Percentiles rank a stretch among this genome's conserved stretches.
phyloP scores from a whole-genome alignment of 805 yeast species.

The Candida railenensis region DNA sequence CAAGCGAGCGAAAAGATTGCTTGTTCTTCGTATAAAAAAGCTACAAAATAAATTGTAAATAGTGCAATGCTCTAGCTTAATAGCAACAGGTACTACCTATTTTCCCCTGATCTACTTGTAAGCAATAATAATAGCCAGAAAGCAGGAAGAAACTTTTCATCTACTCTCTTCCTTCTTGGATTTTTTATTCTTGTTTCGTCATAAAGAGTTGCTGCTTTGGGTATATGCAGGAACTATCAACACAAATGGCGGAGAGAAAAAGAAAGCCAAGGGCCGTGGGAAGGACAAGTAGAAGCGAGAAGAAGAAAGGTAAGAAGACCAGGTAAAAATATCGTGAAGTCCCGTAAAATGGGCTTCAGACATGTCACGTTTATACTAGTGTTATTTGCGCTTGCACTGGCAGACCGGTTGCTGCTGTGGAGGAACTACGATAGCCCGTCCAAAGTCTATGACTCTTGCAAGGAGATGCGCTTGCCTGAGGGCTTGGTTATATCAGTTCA shows the following conservation, averaged over 20 bases:
- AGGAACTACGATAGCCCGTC: conserved; percentile 20
- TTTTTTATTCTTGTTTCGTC: not conserved
- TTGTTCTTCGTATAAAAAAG: too few species aligned
- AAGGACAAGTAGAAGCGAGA: not conserved
- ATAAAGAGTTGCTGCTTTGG: not conserved
- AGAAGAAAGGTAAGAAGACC: not conserved
- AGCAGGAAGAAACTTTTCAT: not conserved
- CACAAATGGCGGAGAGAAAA: not conserved
- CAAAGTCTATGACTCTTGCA: conserved; percentile 30
- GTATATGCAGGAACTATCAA: not conserved
- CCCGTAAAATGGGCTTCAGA: not conserved
- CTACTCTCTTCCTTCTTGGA: conserved; percentile 1
- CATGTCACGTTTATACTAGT: not conserved
- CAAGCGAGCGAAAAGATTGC: too few species aligned
- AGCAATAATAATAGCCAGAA: not conserved
- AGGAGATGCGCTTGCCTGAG: conserved; percentile 24
- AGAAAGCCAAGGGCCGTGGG: too few species aligned
- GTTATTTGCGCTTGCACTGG: not conserved
- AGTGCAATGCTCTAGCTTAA: too few species aligned
- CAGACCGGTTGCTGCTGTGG: conserved; percentile 32
- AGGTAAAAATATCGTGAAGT: too few species aligned
- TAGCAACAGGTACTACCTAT: too few species aligned
- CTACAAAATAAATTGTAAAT: too few species aligned
- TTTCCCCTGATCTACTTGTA: too few species aligned
- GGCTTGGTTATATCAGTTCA: conserved; percentile 34